phyloP scores from a whole-genome alignment of 2,329 filamentous ascomycete species.

The Colletotrichum siamense region DNA sequence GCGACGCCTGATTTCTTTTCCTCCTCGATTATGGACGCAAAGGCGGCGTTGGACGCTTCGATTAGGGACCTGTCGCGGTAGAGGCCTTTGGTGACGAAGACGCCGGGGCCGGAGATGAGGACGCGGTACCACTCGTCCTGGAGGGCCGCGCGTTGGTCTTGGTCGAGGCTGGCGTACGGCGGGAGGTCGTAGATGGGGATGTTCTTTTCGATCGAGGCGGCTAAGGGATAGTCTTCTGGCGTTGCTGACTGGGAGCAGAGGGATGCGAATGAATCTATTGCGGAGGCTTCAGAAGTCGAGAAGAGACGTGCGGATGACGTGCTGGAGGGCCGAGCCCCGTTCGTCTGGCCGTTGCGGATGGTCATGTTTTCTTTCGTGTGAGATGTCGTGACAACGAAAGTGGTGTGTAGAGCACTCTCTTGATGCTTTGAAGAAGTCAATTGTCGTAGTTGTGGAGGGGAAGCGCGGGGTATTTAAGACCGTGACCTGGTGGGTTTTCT shows the following conservation, averaged over 20 bases:
- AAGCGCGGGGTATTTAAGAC: conserved; percentile 5
- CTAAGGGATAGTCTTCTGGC: conserved; percentile 50
- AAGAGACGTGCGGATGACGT: conserved; percentile 24
- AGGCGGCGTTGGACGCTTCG: conserved; percentile 51
- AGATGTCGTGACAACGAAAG: not conserved
- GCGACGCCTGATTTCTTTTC: conserved; percentile 39
- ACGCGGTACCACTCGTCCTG: conserved; percentile 68
- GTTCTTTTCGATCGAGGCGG: conserved; percentile 49
- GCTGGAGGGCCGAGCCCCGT: not conserved
- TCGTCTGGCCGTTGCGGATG: not conserved
- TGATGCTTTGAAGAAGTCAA: not conserved
- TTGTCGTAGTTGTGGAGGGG: not conserved
- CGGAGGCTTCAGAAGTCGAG: conserved; percentile 32
- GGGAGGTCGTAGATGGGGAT: conserved; percentile 61
- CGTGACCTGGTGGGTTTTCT: not conserved
- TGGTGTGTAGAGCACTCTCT: not conserved
- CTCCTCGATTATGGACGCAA: conserved; percentile 50
- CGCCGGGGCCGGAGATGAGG: conserved; percentile 61
- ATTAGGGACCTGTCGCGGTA: conserved; percentile 49
- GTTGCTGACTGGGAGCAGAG: conserved; percentile 47
- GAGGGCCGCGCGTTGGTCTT: conserved; percentile 39
- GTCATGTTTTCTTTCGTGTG: not conserved
- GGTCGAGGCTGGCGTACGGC: conserved; percentile 31
- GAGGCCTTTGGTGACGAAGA: conserved; percentile 62
- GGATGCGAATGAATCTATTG: conserved; percentile 46